Percentiles rank a stretch among this genome's conserved stretches.
These are phyloP conservation scores for Kurtzmaniella quercitrusa DNA, from an alignment of 1,139 yeast genomes.

Conservation along the genomic window DNA sequence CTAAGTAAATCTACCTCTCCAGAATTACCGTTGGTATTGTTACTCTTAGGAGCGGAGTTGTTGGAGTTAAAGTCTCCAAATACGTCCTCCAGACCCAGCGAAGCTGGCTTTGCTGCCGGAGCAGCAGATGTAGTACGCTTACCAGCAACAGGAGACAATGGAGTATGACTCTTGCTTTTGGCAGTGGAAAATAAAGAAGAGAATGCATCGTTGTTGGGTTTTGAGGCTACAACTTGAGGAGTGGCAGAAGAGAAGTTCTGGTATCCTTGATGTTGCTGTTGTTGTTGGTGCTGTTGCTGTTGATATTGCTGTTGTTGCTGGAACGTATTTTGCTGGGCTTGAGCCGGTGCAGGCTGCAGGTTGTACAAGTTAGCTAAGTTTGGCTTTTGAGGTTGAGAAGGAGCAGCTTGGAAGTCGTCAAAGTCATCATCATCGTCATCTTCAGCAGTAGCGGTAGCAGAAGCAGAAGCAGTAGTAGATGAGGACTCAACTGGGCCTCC, in stretches of 20 bases:
- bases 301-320: constrained; percentile 15
- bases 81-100: constrained; percentile 7
- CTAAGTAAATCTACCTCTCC: constrained; percentile 33
- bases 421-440: constrained; percentile 84
- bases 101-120: constrained; percentile 13
- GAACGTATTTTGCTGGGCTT: constrained; percentile 12
- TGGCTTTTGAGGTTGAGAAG: constrained; percentile 32
- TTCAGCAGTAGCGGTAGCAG: constrained; percentile 13
- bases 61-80: constrained; percentile 18
- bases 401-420: constrained; percentile 90
- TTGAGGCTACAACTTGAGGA: constrained; percentile 25
- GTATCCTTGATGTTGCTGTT: constrained; percentile 7
- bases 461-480: too few species aligned
- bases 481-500: constrained; percentile 28
- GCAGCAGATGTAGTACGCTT: constrained; percentile 7
- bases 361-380: constrained; percentile 36
- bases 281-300: constrained; percentile 13
- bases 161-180: constrained; percentile 36
- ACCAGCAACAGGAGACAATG: constrained; percentile 8
- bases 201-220: constrained; percentile 65
- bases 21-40: constrained; percentile 11
- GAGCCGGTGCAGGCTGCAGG: constrained; percentile 20
- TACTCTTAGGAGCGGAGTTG: constrained; percentile 10
- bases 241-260: constrained; percentile 2
- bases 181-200: constrained; percentile 78